These are phyloP conservation scores for Nakazawaea anatomiae DNA, from an alignment of 805 yeast species.

Conservation along the genomic window DNA sequence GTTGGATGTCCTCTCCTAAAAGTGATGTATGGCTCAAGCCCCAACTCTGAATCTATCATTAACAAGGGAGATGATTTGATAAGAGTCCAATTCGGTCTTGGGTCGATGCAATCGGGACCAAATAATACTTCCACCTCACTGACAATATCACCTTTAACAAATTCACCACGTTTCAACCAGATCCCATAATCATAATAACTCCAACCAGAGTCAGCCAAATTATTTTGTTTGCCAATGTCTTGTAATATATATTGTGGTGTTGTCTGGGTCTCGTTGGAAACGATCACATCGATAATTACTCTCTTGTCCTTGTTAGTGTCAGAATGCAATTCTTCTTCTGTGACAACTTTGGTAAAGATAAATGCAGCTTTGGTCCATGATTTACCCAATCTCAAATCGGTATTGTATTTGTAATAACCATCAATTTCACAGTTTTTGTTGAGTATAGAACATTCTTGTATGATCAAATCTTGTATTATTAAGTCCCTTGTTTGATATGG, in stretches of 20 bases:
- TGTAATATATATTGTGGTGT: constrained; percentile 31
- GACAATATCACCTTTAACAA: constrained; percentile 28
- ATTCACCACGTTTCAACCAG: constrained; percentile 53
- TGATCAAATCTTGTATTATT: constrained; percentile 16
- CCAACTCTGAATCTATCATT: constrained; percentile 13
- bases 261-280: constrained; percentile 26
- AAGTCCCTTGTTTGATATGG: constrained; percentile 36
- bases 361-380: constrained; percentile 38
- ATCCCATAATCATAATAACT: constrained; percentile 38
- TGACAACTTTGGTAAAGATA: constrained; percentile 24
- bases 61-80: constrained; percentile 15
- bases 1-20: constrained; percentile 11
- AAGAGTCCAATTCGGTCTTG: constrained; percentile 65
- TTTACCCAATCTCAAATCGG: constrained; percentile 39
- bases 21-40: constrained; percentile 8
- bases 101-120: constrained; percentile 71
- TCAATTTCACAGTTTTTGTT: constrained; percentile 15
- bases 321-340: neutral
- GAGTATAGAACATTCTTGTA: constrained; percentile 8
- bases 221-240: constrained; percentile 13
- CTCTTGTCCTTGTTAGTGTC: constrained; percentile 13
- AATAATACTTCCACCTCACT: constrained; percentile 64
- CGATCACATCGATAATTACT: constrained; percentile 35
- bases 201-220: constrained; percentile 41
- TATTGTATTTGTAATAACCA: constrained; percentile 39